These are phyloP conservation scores for Holtermannia corniformis DNA, from an alignment of 768 basidiomycete genomes.

Conservation along the genomic window DNA sequence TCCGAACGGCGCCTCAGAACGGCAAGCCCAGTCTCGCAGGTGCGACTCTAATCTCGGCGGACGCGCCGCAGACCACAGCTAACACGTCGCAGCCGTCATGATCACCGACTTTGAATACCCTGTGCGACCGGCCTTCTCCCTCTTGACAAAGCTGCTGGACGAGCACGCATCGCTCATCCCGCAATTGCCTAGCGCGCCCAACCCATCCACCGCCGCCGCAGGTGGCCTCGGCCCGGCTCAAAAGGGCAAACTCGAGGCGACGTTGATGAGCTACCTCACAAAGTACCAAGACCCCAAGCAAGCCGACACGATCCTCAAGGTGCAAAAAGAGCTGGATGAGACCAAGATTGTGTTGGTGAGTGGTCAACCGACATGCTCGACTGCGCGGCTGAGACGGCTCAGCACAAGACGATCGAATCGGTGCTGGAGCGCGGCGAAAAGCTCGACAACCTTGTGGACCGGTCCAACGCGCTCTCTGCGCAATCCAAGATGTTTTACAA, in stretches of 20 bases:
- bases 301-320: conserved; percentile 95
- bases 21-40: conserved; percentile 53
- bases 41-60: conserved; percentile 40
- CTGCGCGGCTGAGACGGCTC: neutral
- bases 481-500: conserved; percentile 99
- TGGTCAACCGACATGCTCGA: conserved; percentile 8
- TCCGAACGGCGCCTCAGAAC: conserved; percentile 75
- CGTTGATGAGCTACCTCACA: conserved; percentile 56
- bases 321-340: conserved; percentile 96
- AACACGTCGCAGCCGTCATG: conserved; percentile 57
- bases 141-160: conserved; percentile 84
- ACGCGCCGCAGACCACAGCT: neutral
- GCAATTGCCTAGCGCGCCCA: conserved; percentile 27
- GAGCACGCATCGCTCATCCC: conserved; percentile 71
- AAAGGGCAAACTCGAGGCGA: conserved; percentile 40
- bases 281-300: conserved; percentile 97
- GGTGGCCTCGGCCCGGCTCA: conserved; percentile 67
- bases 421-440: conserved; percentile 94
- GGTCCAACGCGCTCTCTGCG: conserved; percentile 74
- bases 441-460: conserved; percentile 87
- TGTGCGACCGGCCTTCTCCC: conserved; percentile 88
- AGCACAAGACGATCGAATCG: conserved; percentile 99
- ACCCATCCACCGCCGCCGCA: conserved; percentile 36
- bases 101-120: conserved; percentile 96
- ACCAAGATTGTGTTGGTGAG: conserved; percentile 94